phyloP scores from a whole-genome alignment of 1,284 basidiomycete genomes.

The Microbotryum lychnidis-dioicae region DNA sequence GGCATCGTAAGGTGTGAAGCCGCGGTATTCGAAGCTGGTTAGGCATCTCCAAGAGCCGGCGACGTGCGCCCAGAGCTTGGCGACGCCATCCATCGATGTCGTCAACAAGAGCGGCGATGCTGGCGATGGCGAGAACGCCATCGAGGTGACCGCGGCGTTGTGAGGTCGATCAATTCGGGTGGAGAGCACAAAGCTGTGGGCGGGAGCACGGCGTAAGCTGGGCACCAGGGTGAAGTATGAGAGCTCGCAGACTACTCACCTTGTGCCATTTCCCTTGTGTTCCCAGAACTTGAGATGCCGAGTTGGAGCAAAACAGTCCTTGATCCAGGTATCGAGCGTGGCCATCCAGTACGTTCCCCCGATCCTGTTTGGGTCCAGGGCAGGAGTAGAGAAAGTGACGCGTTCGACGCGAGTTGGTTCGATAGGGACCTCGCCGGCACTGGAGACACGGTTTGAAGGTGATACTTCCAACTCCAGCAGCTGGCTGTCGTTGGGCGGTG shows the following conservation, averaged over 20 bases:
- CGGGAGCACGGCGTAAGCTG: background rate
- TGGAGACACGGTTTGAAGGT: constrained; percentile 83
- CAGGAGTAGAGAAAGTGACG: constrained; percentile 53
- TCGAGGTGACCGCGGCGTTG: constrained; percentile 56
- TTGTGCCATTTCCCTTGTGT: constrained; percentile 54
- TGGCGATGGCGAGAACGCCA: constrained; percentile 49
- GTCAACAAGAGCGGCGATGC: constrained; percentile 39
- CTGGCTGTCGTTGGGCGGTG: constrained; percentile 61
- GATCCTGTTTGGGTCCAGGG: constrained; percentile 27
- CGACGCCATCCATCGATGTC: constrained; percentile 42
- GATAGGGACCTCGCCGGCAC: constrained; percentile 68
- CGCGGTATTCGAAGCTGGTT: constrained; percentile 61
- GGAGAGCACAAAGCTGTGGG: constrained; percentile 49
- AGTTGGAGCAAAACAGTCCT: constrained; percentile 53
- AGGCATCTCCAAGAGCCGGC: constrained; percentile 37
- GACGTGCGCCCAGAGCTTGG: constrained; percentile 43
- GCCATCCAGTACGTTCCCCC: constrained; percentile 70
- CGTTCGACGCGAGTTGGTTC: constrained; percentile 69
- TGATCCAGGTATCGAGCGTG: constrained; percentile 65
- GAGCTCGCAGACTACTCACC: constrained; percentile 35
- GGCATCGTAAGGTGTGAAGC: constrained; percentile 52
- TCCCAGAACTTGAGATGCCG: constrained; percentile 84
- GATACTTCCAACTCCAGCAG: constrained; percentile 84
- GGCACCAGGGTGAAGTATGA: constrained; percentile 37
- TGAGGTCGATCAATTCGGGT: constrained; percentile 88